A percentile compares a stretch with the other conserved stretches of the same genome.
Evolutionary conservation across 805 yeast genomes (phyloP).

Genomic region (Candida loeiensis): DNA sequence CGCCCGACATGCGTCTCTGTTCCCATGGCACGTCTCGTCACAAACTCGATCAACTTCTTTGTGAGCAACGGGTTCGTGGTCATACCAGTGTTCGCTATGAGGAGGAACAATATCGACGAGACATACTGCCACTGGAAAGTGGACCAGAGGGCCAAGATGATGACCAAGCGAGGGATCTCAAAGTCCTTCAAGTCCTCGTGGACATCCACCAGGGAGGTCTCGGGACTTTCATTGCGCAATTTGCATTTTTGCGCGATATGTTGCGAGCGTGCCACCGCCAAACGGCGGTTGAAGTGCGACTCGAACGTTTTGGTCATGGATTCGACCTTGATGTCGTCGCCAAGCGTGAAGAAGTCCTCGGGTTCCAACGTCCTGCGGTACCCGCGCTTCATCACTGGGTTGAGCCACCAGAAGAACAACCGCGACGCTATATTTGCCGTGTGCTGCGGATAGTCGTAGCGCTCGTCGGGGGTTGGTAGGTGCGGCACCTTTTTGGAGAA

Average conservation of each 20-base stretch:
- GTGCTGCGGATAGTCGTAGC: constrained; percentile 43
- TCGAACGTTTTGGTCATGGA: constrained; percentile 27
- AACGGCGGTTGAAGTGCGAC: constrained; percentile 11
- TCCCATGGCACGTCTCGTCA: constrained; percentile 26
- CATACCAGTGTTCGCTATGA: constrained; percentile 22
- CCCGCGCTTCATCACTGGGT: constrained; percentile 61
- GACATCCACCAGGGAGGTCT: constrained; percentile 17
- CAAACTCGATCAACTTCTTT: constrained; percentile 35
- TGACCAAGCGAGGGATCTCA: constrained; percentile 1
- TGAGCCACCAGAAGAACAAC: constrained; percentile 63
- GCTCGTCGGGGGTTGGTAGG: constrained; percentile 49
- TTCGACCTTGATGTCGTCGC: constrained; percentile 27
- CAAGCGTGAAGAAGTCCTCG: constrained; percentile 49
- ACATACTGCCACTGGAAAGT: constrained; percentile 30
- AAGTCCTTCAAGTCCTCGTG: constrained; percentile 19
- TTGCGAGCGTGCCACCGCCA: constrained; percentile 13
- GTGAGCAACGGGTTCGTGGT: constrained; percentile 35
- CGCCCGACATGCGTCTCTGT: constrained; percentile 38
- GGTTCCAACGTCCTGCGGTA: constrained; percentile 69
- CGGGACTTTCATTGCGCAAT: constrained; percentile 17
- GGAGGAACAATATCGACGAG: constrained; percentile 19
- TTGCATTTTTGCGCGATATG: constrained; percentile 25
- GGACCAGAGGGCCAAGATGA: constrained; percentile 18
- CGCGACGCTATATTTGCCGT: constrained; percentile 38
- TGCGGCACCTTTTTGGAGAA: constrained; percentile 43